Conservation (phyloP, 306 rosid genomes). For the Astragalus glycyphyllos region DNA sequence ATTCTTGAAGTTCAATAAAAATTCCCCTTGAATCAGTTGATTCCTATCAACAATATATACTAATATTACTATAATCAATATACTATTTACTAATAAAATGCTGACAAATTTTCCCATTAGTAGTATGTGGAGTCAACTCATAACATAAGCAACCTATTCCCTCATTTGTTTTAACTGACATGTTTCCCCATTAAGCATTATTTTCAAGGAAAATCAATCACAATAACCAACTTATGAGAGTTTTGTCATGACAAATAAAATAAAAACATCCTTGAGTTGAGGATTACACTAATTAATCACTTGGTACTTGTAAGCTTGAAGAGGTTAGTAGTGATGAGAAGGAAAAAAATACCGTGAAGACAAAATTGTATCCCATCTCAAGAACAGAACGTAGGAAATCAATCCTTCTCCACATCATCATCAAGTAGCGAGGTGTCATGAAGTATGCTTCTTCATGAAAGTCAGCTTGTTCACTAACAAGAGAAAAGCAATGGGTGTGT, state of each 20-base stretch:
- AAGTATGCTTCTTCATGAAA: slow-evolving; percentile 79
- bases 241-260: slow-evolving; percentile 27
- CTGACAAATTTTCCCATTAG: slow-evolving; percentile 10
- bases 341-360: slow-evolving; percentile 71
- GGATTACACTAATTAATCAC: slow-evolving; percentile 6
- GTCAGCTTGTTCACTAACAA: slow-evolving; percentile 72
- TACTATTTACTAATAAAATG: slow-evolving; percentile 28
- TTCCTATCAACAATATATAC: slow-evolving; percentile 17
- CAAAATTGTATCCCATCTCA: slow-evolving; percentile 92
- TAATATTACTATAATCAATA: slow-evolving; percentile 7
- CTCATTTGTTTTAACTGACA: slow-evolving; percentile 21
- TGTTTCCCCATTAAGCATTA: slow-evolving; percentile 18
- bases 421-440: slow-evolving; percentile 87
- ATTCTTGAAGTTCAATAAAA: too few species aligned
- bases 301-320: slow-evolving; percentile 31
- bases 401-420: slow-evolving; percentile 97
- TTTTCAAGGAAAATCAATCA: slow-evolving; percentile 37
- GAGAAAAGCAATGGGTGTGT: slow-evolving; percentile 77
- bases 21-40: too few species aligned
- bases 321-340: slow-evolving; percentile 34
- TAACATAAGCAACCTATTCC: slow-evolving; percentile 24
- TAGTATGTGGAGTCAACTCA: slow-evolving; percentile 11
- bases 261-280: not conserved
- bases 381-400: slow-evolving; percentile 87
- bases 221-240: slow-evolving; percentile 12